phyloP scores from a whole-genome alignment of 2,329 filamentous ascomycete species.

The Parafenestella ontariensis region DNA sequence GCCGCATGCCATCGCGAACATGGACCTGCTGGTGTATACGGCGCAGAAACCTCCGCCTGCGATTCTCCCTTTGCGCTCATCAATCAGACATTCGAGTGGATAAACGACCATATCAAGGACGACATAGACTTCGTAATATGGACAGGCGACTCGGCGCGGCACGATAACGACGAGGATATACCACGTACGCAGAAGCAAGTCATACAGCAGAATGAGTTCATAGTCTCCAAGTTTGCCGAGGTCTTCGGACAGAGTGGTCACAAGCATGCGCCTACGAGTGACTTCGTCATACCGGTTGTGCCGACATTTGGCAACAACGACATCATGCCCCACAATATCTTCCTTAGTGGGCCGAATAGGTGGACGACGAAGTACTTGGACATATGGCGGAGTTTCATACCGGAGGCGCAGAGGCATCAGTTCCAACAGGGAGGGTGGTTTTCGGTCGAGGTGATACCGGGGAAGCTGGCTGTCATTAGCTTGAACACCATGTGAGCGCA shows the following conservation, averaged over 20 bases:
- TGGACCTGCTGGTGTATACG: conserved; percentile 80
- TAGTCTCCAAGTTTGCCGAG: conserved; percentile 78
- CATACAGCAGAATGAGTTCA: conserved; percentile 74
- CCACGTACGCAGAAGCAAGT: conserved; percentile 80
- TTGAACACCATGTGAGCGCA: conserved; percentile 77
- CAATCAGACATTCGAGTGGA: conserved; percentile 90
- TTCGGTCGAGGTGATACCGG: conserved; percentile 87
- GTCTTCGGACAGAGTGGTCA: conserved; percentile 67
- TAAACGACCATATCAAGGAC: conserved; percentile 77
- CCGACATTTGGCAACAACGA: conserved; percentile 98
- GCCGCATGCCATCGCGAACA: conserved; percentile 79
- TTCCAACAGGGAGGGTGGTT: conserved; percentile 97
- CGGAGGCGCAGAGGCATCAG: conserved; percentile 87
- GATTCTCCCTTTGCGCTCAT: conserved; percentile 82
- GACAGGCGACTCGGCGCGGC: conserved; percentile 89
- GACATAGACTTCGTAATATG: conserved; percentile 88
- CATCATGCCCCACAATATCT: conserved; percentile 94
- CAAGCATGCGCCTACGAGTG: conserved; percentile 53
- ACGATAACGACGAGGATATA: conserved; percentile 83
- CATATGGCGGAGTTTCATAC: conserved; percentile 87
- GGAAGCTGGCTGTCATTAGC: conserved; percentile 86
- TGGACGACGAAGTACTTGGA: conserved; percentile 80
- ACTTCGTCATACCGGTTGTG: conserved; percentile 78
- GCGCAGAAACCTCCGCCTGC: conserved; percentile 86
- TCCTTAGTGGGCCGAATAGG: conserved; percentile 81